These are phyloP conservation scores for Canna indica DNA, from an alignment of 176 grass and related monocot genomes.

Conservation along the genomic window DNA sequence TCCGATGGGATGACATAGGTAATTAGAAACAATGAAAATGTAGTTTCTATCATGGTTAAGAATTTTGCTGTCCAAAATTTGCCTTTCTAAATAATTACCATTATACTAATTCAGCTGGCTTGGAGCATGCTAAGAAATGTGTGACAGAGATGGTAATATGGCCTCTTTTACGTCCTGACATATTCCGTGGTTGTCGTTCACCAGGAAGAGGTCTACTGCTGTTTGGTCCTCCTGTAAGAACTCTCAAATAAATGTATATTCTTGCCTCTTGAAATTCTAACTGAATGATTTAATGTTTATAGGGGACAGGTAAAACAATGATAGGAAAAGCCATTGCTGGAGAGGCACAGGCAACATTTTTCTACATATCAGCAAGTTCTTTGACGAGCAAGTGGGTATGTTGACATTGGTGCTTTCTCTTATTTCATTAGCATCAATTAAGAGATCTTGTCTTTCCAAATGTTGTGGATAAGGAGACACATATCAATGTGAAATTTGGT, in stretches of 20 bases:
- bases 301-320: constrained; percentile 99
- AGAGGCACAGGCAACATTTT: constrained; percentile 98
- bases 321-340: constrained; percentile 99
- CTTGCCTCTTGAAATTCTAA: constrained; percentile 6
- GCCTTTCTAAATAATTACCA: neutral
- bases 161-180: constrained; percentile 86
- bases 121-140: constrained; percentile 98
- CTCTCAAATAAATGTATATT: neutral
- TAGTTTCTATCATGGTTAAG: neutral
- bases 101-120: constrained; percentile 55
- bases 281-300: constrained; percentile 16
- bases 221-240: constrained; percentile 94
- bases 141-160: constrained; percentile 98
- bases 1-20: constrained; percentile 95
- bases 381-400: constrained; percentile 96
- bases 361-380: constrained; percentile 97
- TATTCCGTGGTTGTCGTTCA: constrained; percentile 86
- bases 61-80: neutral
- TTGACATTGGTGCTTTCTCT: constrained; percentile 20
- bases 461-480: neutral
- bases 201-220: constrained; percentile 88
- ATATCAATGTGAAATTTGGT: too few species aligned
- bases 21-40: constrained; percentile 1
- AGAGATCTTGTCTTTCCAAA: neutral
- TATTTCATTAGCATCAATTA: neutral